phyloP scores from a whole-genome alignment of 495 filamentous ascomycete genomes.

The Aspergillus egyptiacus region DNA sequence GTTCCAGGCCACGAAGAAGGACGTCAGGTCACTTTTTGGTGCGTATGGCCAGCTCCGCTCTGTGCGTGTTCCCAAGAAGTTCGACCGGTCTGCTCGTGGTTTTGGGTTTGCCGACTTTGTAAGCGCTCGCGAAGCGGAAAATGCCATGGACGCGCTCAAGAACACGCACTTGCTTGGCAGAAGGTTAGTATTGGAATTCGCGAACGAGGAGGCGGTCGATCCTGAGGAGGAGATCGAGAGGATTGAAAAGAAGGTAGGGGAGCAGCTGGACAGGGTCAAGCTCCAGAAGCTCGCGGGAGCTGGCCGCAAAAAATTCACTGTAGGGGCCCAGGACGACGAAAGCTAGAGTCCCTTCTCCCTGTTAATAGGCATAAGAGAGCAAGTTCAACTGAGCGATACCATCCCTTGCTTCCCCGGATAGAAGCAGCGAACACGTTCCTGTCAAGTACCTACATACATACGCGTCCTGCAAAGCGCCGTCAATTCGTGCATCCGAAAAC shows the following conservation, averaged over 20 bases:
- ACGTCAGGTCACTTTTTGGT: slow-evolving; percentile 76
- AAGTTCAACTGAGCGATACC: slow-evolving; percentile 13
- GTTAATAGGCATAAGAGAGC: slow-evolving; percentile 22
- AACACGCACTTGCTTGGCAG: slow-evolving; percentile 92
- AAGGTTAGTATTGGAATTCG: slow-evolving; percentile 83
- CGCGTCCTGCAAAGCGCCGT: slow-evolving; percentile 24
- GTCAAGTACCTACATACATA: slow-evolving; percentile 32
- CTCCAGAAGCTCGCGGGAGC: slow-evolving; percentile 76
- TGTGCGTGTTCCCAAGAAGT: slow-evolving; percentile 90
- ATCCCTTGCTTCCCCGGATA: slow-evolving; percentile 36
- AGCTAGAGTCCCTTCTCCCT: slow-evolving; percentile 32
- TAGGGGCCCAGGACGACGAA: slow-evolving; percentile 68
- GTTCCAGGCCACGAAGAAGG: slow-evolving; percentile 90
- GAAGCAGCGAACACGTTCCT: slow-evolving; percentile 36
- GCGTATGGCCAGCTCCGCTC: slow-evolving; percentile 88
- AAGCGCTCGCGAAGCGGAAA: slow-evolving; percentile 85
- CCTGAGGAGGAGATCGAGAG: slow-evolving; percentile 92
- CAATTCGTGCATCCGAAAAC: slow-evolving; percentile 26
- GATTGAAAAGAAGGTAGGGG: slow-evolving; percentile 90
- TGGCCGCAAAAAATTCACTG: slow-evolving; percentile 81
- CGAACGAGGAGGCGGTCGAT: slow-evolving; percentile 75
- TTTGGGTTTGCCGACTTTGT: slow-evolving; percentile 97
- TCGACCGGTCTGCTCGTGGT: slow-evolving; percentile 77
- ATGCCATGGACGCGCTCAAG: slow-evolving; percentile 81
- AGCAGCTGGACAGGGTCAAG: slow-evolving; percentile 80